Evolutionary conservation across 2,329 filamentous ascomycete species (phyloP), one percentile per base, ranked within the genome.

Genomic region (Sclerotinia glacialis): DNA sequence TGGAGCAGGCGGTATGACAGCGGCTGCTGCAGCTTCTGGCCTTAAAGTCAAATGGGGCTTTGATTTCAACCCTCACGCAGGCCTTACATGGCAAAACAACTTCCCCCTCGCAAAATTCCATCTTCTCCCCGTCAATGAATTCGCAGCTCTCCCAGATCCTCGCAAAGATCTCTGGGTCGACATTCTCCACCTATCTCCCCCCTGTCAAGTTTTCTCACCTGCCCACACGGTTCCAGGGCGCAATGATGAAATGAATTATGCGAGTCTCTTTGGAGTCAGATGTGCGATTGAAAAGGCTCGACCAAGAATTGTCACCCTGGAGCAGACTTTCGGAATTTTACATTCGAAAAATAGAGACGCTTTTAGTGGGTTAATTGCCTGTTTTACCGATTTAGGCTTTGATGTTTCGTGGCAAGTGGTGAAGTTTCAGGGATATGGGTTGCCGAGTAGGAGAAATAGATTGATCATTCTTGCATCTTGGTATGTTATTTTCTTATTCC

Each of bases 201-300:
- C 92, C 0, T 96, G 92, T 63, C 90, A 94, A 71, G 85, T 83
- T 0, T 93, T 87, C 74, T 93, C 90, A 0, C 85, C 86, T 0
- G 88, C 87, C 0, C 88, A 95, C 67, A 93, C 90, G 0, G 75
- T 81, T 0, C 70, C 76, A 0, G 83, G 84, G 0, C 79, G 79
- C 6, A 82, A 86, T n/a, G 87, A 92, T 49, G 88, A 90, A 0
- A 80, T 78, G 0, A 95, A 95, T 70, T 86, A 85, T 0, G 85
- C 86, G 2, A 80, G 82, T 0, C 74, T 87, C 0, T 84, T 82
- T 66, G 77, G 81, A 0, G 84, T 83, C 64, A 78, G 80, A 0
- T 76, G 83, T 7, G 75, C 93, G 0, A 77, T 94, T 0, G 76
- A 82, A 8, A 83, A 83, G 47, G 75, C 83, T 0, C 83, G 82